Evolutionary conservation across 164 flowering plant genomes (phyloP), one percentile per base, ranked within the genome.

Genomic region (Paratinospora sagittata): DNA sequence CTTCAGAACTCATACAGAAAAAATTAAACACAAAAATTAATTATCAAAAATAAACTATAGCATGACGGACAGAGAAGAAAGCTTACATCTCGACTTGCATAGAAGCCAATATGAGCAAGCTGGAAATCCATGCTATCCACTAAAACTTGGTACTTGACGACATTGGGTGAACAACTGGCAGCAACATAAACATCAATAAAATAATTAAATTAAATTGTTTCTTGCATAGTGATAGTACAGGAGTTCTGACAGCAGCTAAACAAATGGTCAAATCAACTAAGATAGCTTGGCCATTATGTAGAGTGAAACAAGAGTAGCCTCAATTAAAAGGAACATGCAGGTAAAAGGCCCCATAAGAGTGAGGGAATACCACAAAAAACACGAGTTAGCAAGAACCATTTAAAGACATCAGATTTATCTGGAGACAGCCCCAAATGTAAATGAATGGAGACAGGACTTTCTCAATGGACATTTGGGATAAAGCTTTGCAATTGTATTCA

Each of bases 81-180:
- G 11, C 90, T 88, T 89, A 95, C 99, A 83, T 95, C 93, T 77
- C 84, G 89, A 76, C 79, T 86, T 21, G 99, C 91, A 80, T 86
- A 95, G 52, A 95, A 80, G 61, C 99, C 99, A 79, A 95, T 84
- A 72, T 92, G 99, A 41, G 97, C 88, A 65, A 85, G 92, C 68
- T 84, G 91, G 78, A 79, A 81, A 76, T 96, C 98, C 96, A 90
- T 90, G 83, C 93, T 90, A 65, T 91, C 96, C 78, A 93, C 95
- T 27, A 93, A 88, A 77, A 93, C 99, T 84, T 89, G 97, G 82
- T 86, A 85, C 76, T 61, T 88, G 70, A 79, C 80, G 61, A 96
- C 93, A 84, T 96, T 96, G 45, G 99, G 97, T 43, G 83, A 89
- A 85, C 96, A 93, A 81, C 99, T 96, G 74, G 14, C 61, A 71